Conservation (phyloP, 2,329 filamentous ascomycete species). For the Trichophyton verrucosum region DNA sequence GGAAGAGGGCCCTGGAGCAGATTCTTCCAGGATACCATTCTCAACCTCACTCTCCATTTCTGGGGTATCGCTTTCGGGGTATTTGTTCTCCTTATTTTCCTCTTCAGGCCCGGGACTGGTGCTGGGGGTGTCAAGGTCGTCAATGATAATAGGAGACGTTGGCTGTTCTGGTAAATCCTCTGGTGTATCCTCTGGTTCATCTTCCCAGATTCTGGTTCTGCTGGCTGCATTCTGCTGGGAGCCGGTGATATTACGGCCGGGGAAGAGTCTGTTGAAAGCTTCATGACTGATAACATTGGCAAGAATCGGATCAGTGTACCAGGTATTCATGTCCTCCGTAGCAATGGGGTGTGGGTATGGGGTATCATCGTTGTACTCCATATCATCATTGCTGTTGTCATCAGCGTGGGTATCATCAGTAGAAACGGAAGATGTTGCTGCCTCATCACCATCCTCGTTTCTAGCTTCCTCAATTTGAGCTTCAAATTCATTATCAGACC, state of each 20-base stretch:
- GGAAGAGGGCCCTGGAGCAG: background rate
- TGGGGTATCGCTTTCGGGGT: background rate
- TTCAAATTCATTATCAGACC: background rate
- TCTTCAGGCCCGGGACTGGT: background rate
- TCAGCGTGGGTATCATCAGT: background rate
- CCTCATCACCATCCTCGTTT: background rate
- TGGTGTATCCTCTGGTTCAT: background rate
- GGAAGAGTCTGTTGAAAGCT: background rate
- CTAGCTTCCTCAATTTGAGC: background rate
- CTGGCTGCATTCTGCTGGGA: background rate
- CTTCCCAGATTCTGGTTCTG: conserved; percentile 1
- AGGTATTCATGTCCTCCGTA: background rate
- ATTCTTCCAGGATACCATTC: background rate
- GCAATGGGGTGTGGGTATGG: background rate
- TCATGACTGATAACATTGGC: background rate
- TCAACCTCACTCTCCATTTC: background rate
- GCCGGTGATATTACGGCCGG: background rate
- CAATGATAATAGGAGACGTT: background rate
- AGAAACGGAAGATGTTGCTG: background rate
- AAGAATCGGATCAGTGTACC: conserved; percentile 3
- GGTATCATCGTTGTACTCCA: background rate
- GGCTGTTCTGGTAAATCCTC: conserved; percentile 2
- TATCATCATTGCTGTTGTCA: background rate
- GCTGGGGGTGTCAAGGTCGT: background rate
- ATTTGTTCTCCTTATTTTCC: conserved; percentile 10